Evolutionary conservation across 257 asterid genomes (phyloP).

Genomic region (Lithospermum erythrorhizon): DNA sequence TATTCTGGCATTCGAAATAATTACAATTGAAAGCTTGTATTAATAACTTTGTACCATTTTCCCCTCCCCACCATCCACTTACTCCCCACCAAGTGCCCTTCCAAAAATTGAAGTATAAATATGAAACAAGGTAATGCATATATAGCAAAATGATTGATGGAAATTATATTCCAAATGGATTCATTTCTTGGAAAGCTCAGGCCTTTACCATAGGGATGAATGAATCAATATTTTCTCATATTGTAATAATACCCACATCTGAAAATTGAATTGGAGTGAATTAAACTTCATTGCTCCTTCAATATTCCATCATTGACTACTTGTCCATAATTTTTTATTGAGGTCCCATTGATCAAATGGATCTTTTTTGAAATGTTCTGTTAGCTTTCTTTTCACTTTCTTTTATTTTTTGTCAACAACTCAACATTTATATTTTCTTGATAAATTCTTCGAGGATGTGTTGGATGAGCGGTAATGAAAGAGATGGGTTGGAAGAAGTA

Average conservation of each 20-base stretch:
- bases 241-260: background rate
- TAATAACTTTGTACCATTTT: no score
- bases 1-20: no score
- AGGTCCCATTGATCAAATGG: background rate
- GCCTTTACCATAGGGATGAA: conserved; percentile 1
- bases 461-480: conserved; percentile 15
- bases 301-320: background rate
- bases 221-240: background rate
- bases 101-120: background rate
- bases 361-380: no score
- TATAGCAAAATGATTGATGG: background rate
- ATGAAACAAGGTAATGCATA: background rate
- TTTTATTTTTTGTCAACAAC: background rate
- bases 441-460: background rate
- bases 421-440: conserved; percentile 15
- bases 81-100: no score
- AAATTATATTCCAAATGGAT: conserved; percentile 5
- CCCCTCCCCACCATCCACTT: no score
- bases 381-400: background rate
- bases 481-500: conserved; percentile 16
- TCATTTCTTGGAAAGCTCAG: conserved; percentile 4
- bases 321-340: background rate
- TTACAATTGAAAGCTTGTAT: no score
- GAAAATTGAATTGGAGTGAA: background rate
- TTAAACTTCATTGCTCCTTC: background rate